Evolutionary conservation across 2,329 filamentous ascomycete species (phyloP).

Genomic region (Neopestalotiopsis clavispora): DNA sequence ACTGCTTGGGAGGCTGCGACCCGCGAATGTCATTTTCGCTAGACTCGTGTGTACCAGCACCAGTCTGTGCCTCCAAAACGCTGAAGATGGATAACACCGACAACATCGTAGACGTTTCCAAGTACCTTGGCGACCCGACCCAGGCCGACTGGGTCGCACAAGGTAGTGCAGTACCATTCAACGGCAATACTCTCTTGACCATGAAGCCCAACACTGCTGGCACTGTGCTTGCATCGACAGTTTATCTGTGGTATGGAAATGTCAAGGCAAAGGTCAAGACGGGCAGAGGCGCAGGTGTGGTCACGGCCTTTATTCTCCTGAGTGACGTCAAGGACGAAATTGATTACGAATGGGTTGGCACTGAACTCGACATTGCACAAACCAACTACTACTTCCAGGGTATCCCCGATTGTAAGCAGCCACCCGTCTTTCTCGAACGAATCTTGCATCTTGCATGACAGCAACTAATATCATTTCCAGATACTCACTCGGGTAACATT

Average conservation of each 20-base stretch:
- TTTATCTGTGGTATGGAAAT: conserved; percentile 97
- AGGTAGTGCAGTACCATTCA: conserved; percentile 72
- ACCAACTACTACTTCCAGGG: conserved; percentile 98
- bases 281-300: conserved; percentile 82
- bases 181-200: conserved; percentile 79
- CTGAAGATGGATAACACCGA: conserved; percentile 78
- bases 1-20: conserved; percentile 95
- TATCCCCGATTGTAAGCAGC: conserved; percentile 79
- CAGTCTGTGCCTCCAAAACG: conserved; percentile 76
- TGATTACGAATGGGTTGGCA: conserved; percentile 93
- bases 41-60: conserved; percentile 83
- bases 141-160: conserved; percentile 88
- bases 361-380: conserved; percentile 77
- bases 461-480: conserved; percentile 45
- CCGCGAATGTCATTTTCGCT: conserved; percentile 81
- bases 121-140: conserved; percentile 84
- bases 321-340: conserved; percentile 98
- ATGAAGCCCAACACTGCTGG: conserved; percentile 88
- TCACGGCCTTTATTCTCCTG: conserved; percentile 96
- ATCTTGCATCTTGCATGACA: not conserved
- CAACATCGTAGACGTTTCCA: conserved; percentile 70
- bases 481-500: conserved; percentile 77
- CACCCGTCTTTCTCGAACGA: conserved; percentile 22
- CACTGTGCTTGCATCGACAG: conserved; percentile 81
- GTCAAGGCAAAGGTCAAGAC: conserved; percentile 86